phyloP scores from a whole-genome alignment of 2,329 filamentous ascomycete species.

The Diplocarpon mali region DNA sequence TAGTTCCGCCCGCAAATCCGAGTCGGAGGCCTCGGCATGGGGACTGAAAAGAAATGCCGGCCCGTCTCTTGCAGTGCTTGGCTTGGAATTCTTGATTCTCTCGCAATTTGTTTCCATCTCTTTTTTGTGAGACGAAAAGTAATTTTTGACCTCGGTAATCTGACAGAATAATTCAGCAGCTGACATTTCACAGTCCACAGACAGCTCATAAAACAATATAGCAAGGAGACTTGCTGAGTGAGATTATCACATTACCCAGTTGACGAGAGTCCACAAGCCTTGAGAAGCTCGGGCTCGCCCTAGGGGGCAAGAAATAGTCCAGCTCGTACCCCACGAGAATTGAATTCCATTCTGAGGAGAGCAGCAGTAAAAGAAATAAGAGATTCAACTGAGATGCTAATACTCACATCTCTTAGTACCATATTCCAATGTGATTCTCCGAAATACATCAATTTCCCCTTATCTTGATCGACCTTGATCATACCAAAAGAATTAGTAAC shows the following conservation, averaged over 20 bases:
- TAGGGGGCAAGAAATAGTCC: neutral
- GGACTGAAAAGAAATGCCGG: slow-evolving; percentile 73
- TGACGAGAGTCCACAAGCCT: no score
- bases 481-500: slow-evolving; percentile 68
- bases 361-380: neutral
- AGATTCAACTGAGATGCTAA: neutral
- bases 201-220: neutral
- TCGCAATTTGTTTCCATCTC: slow-evolving; percentile 76
- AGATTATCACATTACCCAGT: no score
- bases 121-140: slow-evolving; percentile 77
- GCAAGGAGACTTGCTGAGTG: neutral
- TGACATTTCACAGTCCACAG: neutral
- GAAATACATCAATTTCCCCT: slow-evolving; percentile 66
- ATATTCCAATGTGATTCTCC: slow-evolving; percentile 78
- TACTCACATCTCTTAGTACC: slow-evolving; percentile 55
- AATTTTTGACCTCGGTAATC: slow-evolving; percentile 89
- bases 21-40: slow-evolving; percentile 54
- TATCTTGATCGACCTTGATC: slow-evolving; percentile 68
- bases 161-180: slow-evolving; percentile 25
- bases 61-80: slow-evolving; percentile 47
- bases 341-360: no score
- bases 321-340: no score
- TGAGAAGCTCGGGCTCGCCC: no score
- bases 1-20: slow-evolving; percentile 68
- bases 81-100: slow-evolving; percentile 60